Evolutionary conservation across 495 filamentous ascomycete species (phyloP), one percentile per base, ranked within the genome.

Genomic region (Xylaria telfairii): DNA sequence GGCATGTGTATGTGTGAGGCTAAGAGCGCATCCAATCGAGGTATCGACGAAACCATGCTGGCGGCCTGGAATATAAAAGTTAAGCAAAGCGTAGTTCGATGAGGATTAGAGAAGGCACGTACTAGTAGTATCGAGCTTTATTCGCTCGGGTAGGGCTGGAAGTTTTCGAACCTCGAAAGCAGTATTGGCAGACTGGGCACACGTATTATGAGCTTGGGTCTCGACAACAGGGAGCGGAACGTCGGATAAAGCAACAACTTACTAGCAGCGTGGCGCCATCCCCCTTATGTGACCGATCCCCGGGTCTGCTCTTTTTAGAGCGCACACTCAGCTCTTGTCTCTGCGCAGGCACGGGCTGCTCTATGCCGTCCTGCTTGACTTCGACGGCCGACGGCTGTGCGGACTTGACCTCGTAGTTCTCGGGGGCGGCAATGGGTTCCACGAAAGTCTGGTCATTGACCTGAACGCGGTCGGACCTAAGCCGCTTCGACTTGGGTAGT

Each of bases 91-190:
- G 73, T 82, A 67, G 13, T 32, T 26, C 26, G n/a, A 67, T 44
- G 21, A 15, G 42, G 26, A 2, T 21, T 21, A 3, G 13, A 19
- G 30, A 30, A 61, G 53, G 12, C 60, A 77, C 83, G 78, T 85
- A 92, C 91, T 87, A 77, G 87, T 83, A 46, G 83, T 80, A 67
- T 88, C 85, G 42, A 84, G 81, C 30, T 89, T 90, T 59, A 97
- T 84, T 66, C 89, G 86, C 68, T 94, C 89, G 51, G 95, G 94
- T 26, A 96, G 83, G 46, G 89, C 89, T 65, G 94, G 92, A 32
- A 98, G 88, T 75, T 93, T 92, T 67, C 92, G 92, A 42, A 98
- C 94, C 41, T 87, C 90, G 75, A 96, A 98, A 67, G 91, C 92
- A 76, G 92, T 90, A 74, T 93, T 98, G 77, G 90, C 91, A 21